These are phyloP conservation scores for Angomonas deanei DNA, from an alignment of 208 protist species.

Conservation along the genomic window DNA sequence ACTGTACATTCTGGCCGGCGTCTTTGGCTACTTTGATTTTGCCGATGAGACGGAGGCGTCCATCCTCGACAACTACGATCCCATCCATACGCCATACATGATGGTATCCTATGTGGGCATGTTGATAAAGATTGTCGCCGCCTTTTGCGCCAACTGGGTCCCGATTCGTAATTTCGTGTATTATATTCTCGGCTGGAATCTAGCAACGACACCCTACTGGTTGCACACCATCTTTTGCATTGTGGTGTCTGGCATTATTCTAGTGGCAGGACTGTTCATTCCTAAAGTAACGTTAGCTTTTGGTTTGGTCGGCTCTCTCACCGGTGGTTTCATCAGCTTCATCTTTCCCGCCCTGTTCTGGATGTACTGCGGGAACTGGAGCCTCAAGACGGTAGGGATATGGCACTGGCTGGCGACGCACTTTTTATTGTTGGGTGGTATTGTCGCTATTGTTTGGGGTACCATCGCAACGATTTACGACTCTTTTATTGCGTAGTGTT, in stretches of 20 bases:
- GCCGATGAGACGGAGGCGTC: constrained; percentile 28
- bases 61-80: constrained; percentile 53
- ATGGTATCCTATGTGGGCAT: constrained; percentile 67
- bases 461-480: constrained; percentile 43
- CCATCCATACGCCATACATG: constrained; percentile 45
- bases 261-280: constrained; percentile 61
- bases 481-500: constrained; percentile 18
- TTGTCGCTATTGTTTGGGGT: constrained; percentile 67
- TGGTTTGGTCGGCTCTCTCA: constrained; percentile 59
- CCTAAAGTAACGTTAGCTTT: constrained; percentile 70
- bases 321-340: constrained; percentile 70
- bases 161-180: constrained; percentile 55
- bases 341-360: constrained; percentile 67
- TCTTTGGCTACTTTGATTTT: constrained; percentile 84
- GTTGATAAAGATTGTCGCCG: constrained; percentile 58
- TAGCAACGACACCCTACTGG: constrained; percentile 64
- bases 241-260: constrained; percentile 20
- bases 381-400: constrained; percentile 32
- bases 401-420: constrained; percentile 38
- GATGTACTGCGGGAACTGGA: constrained; percentile 70
- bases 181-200: constrained; percentile 41
- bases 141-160: constrained; percentile 61
- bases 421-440: constrained; percentile 39
- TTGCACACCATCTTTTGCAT: constrained; percentile 43
- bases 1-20: constrained; percentile 60